Evolutionary conservation across 2,329 filamentous ascomycete genomes (phyloP).

Genomic region (Penicillium capsulatum): DNA sequence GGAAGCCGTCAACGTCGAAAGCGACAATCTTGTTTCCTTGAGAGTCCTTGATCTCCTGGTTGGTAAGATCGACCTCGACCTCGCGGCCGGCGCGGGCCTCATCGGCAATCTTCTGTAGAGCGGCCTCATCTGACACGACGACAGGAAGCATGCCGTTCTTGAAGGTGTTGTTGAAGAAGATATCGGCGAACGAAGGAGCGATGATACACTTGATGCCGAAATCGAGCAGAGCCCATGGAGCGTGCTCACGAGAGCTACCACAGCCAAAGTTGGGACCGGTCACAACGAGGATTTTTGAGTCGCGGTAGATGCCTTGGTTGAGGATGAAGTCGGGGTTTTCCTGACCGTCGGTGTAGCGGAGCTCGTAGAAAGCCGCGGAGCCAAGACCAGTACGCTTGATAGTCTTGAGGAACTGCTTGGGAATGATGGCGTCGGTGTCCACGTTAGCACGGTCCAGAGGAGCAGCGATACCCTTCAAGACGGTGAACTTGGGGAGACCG

Average conservation of each 20-base stretch:
- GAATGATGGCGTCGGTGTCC: constrained; percentile 98
- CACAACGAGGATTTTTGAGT: constrained; percentile 82
- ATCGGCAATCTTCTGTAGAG: constrained; percentile 65
- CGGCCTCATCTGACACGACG: constrained; percentile 62
- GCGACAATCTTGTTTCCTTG: constrained; percentile 67
- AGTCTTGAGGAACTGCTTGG: constrained; percentile 98
- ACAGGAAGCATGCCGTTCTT: constrained; percentile 99
- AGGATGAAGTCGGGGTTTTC: constrained; percentile 81
- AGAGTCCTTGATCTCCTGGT: constrained; percentile 74
- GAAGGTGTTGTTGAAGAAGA: constrained; percentile 99
- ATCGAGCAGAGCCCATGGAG: constrained; percentile 92
- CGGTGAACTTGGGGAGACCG: constrained; percentile 78
- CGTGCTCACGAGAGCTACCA: constrained; percentile 87
- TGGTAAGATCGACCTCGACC: constrained; percentile 82
- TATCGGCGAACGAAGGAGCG: constrained; percentile 81
- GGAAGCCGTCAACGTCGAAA: constrained; percentile 89
- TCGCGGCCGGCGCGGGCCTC: constrained; percentile 77
- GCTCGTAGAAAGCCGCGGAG: constrained; percentile 76
- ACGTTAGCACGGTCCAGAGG: constrained; percentile 85
- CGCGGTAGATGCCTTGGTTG: constrained; percentile 81
- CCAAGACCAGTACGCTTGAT: constrained; percentile 97
- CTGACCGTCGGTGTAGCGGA: constrained; percentile 71
- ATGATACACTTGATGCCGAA: constrained; percentile 95
- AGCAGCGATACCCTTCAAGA: constrained; percentile 80
- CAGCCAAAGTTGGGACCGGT: constrained; percentile 95